Evolutionary conservation across 352 stramenopile species (phyloP).

Genomic region (Pythium periplocum): DNA sequence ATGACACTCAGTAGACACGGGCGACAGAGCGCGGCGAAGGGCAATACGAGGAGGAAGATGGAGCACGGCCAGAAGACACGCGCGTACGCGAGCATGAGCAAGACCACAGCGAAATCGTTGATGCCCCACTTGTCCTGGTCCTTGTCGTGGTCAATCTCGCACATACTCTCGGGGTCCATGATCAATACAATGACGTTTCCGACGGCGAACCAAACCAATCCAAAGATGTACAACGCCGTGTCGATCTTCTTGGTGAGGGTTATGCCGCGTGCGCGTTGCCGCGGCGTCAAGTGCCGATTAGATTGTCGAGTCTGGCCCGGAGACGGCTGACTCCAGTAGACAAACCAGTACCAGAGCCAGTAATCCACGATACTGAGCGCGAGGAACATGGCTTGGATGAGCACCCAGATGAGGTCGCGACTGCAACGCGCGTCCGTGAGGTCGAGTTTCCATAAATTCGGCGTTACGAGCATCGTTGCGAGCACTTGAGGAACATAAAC

Average conservation of each 20-base stretch:
- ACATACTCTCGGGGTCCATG: conserved; percentile 15
- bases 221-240: conserved; percentile 16
- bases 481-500: conserved; percentile 15
- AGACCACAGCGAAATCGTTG: conserved; percentile 9
- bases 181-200: conserved; percentile 18
- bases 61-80: conserved; percentile 20
- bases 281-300: not conserved
- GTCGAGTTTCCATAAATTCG: conserved; percentile 17
- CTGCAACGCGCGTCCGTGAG: conserved; percentile 10
- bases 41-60: conserved; percentile 13
- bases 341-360: conserved; percentile 22
- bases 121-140: conserved; percentile 5
- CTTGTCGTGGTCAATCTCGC: conserved; percentile 1
- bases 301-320: not conserved
- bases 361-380: conserved; percentile 12
- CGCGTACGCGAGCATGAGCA: conserved; percentile 17
- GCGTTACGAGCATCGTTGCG: conserved; percentile 10
- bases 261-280: conserved; percentile 7
- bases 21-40: conserved; percentile 12
- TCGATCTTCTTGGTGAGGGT: conserved; percentile 13
- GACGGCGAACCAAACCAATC: conserved; percentile 18
- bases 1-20: conserved; percentile 16
- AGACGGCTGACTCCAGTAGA: conserved; percentile 8
- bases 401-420: conserved; percentile 18
- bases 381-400: conserved; percentile 17